phyloP scores from a whole-genome alignment of 495 filamentous ascomycete genomes.

The Podospora sp. region DNA sequence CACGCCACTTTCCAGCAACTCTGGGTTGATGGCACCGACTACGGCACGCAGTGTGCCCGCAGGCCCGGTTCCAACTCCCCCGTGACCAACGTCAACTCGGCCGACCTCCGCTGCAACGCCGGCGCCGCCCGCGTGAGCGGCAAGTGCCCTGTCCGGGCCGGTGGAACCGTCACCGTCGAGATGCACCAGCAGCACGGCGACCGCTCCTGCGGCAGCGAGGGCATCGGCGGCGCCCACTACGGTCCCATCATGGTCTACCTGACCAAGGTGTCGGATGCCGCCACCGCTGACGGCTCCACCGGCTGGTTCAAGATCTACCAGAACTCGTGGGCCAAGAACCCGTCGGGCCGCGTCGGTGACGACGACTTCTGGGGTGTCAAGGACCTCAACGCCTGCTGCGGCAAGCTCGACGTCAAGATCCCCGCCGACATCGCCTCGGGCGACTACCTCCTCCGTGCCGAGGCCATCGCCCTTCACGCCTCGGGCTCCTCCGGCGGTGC shows the following conservation, averaged over 20 bases:
- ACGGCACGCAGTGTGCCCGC: constrained; percentile 45
- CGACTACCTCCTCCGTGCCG: constrained; percentile 57
- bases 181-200: constrained; percentile 55
- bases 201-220: constrained; percentile 47
- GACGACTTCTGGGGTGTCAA: constrained; percentile 55
- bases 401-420: constrained; percentile 51
- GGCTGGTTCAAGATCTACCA: constrained; percentile 59
- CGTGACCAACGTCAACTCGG: constrained; percentile 44
- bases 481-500: constrained; percentile 43
- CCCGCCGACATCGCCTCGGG: constrained; percentile 51
- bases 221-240: constrained; percentile 54
- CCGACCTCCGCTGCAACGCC: constrained; percentile 46
- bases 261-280: constrained; percentile 53
- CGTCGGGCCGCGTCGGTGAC: constrained; percentile 38
- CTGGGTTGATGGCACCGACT: constrained; percentile 54
- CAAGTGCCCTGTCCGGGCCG: constrained; percentile 53
- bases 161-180: constrained; percentile 52
- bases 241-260: constrained; percentile 58
- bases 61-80: constrained; percentile 50
- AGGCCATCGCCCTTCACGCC: constrained; percentile 55
- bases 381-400: constrained; percentile 57
- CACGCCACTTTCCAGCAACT: constrained; percentile 58
- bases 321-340: constrained; percentile 48
- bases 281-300: constrained; percentile 45
- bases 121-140: constrained; percentile 36